phyloP scores from a whole-genome alignment of 352 stramenopile species.

The Peronosclerospora sorghi region DNA sequence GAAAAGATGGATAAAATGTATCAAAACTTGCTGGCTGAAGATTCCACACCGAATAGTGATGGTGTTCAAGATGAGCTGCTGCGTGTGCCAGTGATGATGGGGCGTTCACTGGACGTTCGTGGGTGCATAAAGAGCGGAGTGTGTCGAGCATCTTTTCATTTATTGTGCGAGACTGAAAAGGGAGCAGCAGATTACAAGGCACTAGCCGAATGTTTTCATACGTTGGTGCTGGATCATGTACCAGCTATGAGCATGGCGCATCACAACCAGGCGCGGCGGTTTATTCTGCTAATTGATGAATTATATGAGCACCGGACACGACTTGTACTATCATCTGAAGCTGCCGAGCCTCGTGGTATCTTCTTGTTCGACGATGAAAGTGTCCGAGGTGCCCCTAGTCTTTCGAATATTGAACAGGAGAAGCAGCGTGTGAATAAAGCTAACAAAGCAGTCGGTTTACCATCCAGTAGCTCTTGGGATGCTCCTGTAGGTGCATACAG shows the following conservation, averaged over 20 bases:
- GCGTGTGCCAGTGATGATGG: conserved; percentile 74
- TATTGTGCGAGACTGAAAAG: conserved; percentile 91
- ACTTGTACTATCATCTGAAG: conserved; percentile 46
- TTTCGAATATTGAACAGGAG: conserved; percentile 18
- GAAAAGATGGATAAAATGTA: conserved; percentile 37
- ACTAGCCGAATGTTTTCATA: conserved; percentile 85
- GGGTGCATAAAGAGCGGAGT: conserved; percentile 31
- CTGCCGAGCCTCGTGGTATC: conserved; percentile 25
- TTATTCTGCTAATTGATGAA: conserved; percentile 96
- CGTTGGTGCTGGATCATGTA: conserved; percentile 86
- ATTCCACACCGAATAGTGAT: background rate
- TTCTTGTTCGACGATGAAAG: conserved; percentile 61
- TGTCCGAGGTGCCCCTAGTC: conserved; percentile 15
- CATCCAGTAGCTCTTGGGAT: conserved; percentile 58
- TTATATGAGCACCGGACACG: conserved; percentile 87
- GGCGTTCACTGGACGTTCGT: conserved; percentile 38
- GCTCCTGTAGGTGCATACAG: conserved; percentile 42
- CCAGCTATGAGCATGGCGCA: conserved; percentile 74
- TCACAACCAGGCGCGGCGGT: conserved; percentile 89
- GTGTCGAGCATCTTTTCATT: conserved; percentile 81
- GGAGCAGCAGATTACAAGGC: conserved; percentile 93
- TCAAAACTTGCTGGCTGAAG: conserved; percentile 16
- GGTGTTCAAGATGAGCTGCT: conserved; percentile 18
- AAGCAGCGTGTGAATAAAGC: conserved; percentile 34
- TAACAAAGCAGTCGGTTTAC: conserved; percentile 39